Base-by-base conservation (phyloP, 192 early-diverging fungal genomes). In the Oehlia diaphana region DNA sequence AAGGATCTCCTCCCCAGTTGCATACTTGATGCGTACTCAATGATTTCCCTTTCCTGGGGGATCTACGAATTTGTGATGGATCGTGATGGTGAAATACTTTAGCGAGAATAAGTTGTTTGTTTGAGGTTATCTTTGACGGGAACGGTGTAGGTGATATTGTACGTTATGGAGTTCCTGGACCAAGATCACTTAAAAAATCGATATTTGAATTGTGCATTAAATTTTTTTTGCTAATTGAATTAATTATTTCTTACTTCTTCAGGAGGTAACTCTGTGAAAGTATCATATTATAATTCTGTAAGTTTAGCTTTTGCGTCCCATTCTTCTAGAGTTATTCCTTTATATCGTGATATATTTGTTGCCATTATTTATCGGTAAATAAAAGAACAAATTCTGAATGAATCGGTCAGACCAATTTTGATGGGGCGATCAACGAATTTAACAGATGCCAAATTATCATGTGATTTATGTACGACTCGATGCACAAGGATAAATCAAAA, bases 261-360 rank as follows among this genome's bases (percentile, higher is more conserved):
- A 42, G 91, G 91, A 12, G 91, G 91, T 19, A 92, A 69, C 47
- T 92, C 91, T 62, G 69, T 47, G 69, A 90, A 92, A 44, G 89
- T 84, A 42, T 90, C 89, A 63, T 14, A 81, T 79, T 91, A 83
- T 37, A 83, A 42, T 47, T 90, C 89, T 58, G 81, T 81, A 8
- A 92, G 78, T 19, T 82, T 84, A 3, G 87, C 83, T 68, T 87
- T 87, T 37, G 84, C 82, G 63, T 91, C 90, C 90, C 90, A 91
- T 72, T 90, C 88, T 76, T 88, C 87, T 37, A 88, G 58, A 10
- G 83, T 85, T 71, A 82, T 82, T 49, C 79, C 79, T 72, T 81
- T 81, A 23, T 81, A 74, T 26, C 66, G 63, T 9, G 64, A 62
- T 67, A 64, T 28, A 65, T 3, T 65, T 28, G 26, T 13, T 65